phyloP scores from a whole-genome alignment of 2,329 filamentous ascomycete genomes.

The Fusarium agapanthi region DNA sequence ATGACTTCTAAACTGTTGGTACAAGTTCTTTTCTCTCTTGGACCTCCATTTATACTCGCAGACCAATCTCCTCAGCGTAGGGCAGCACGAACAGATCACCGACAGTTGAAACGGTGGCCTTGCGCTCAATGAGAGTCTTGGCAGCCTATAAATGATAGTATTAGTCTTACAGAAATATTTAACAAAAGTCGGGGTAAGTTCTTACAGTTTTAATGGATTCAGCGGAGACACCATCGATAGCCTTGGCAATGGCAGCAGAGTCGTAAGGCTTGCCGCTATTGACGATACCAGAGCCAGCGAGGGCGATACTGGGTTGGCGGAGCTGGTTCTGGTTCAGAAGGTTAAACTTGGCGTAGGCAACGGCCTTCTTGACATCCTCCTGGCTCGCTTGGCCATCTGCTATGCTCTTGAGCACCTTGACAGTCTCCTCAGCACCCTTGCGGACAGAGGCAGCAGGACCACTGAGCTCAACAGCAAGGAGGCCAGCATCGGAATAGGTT shows the following conservation, averaged over 20 bases:
- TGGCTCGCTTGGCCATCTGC: slow-evolving; percentile 78
- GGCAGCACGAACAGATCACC: slow-evolving; percentile 92
- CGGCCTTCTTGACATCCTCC: slow-evolving; percentile 91
- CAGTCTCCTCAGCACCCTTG: slow-evolving; percentile 77
- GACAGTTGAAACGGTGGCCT: slow-evolving; percentile 87
- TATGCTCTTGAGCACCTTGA: slow-evolving; percentile 84
- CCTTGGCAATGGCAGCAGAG: slow-evolving; percentile 80
- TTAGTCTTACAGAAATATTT: slow-evolving; percentile 38
- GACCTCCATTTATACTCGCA: slow-evolving; percentile 79
- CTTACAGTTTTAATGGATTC: slow-evolving; percentile 88
- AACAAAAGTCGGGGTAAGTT: slow-evolving; percentile 38
- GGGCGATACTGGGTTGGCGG: slow-evolving; percentile 78
- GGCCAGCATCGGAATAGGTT: slow-evolving; percentile 92
- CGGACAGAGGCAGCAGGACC: slow-evolving; percentile 79
- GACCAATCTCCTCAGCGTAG: slow-evolving; percentile 91
- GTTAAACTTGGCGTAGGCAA: slow-evolving; percentile 92
- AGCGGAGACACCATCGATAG: slow-evolving; percentile 80
- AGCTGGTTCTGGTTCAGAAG: slow-evolving; percentile 84
- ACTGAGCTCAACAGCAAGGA: slow-evolving; percentile 82
- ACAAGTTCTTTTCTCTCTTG: slow-evolving; percentile 50
- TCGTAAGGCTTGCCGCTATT: slow-evolving; percentile 85
- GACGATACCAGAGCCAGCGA: slow-evolving; percentile 85
- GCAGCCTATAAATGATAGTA: slow-evolving; percentile 71
- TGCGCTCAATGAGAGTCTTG: slow-evolving; percentile 86
- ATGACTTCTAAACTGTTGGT: slow-evolving; percentile 55